Evolutionary conservation across 2,329 filamentous ascomycete species (phyloP), one percentile per base, ranked within the genome.

Genomic region (Curvularia sp.): DNA sequence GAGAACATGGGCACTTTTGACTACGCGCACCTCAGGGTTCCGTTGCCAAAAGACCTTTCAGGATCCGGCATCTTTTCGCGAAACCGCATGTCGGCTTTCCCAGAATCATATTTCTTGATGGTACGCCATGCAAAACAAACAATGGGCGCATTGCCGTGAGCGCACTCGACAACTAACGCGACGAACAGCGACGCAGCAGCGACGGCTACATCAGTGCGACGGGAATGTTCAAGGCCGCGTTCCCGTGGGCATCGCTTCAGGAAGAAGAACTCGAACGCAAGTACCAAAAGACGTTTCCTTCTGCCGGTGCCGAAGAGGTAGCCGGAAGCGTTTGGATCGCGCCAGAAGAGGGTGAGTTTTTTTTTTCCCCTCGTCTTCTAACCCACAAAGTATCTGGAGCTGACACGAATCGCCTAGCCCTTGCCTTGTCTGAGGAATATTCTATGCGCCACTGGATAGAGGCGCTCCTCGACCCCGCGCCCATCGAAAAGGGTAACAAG

Each of bases 271-370:
- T 80, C 1, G 91, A 96, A 81, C 89, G 91, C 74, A 87, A 85
- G 70, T 93, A 92, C 79, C 89, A 99, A 79, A 97, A 97, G 81
- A 86, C 85, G 6, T 87, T 95, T 27, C 79, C 86, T 32, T 89
- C 89, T 28, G 96, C 93, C 9, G 96, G 93, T 69, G 84, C 84
- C 55, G 93, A 98, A 74, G 95, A 98, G 82, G 93, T 95, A 28
- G 95, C 95, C 25, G 95, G 95, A 45, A 99, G 97, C 77, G 87
- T 99, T 51, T 99, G 95, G 95, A 93, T 98, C 49, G 87, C 92
- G 46, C 93, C 94, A 5, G 84, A 89, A 65, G 81, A 86, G 74
- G 87, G 87, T 89, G 81, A 57, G 72, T 72, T 28, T 39, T 47
- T 42, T 32, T 41, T 42, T 42, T 34, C n/a, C 13, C 1, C 10